phyloP scores from a whole-genome alignment of 257 asterid genomes.

The Lycium ferocissimum region DNA sequence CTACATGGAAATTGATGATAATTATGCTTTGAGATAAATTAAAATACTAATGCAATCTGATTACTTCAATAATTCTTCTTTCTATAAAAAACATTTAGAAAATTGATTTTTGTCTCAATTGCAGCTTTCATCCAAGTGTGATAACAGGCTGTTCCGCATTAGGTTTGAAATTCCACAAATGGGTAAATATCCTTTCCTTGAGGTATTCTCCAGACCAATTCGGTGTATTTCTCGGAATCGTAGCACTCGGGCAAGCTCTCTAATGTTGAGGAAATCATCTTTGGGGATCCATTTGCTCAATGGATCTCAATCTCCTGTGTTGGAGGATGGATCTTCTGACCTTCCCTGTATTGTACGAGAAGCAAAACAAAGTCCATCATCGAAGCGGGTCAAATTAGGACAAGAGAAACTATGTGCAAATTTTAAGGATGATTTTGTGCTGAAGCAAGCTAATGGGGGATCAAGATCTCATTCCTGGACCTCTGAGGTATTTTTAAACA shows the following conservation, averaged over 20 bases:
- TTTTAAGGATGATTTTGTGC: conserved; percentile 44
- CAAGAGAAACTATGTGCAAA: conserved; percentile 53
- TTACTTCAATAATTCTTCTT: background rate
- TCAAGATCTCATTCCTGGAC: conserved; percentile 53
- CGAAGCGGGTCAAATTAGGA: conserved; percentile 88
- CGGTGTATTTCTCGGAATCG: conserved; percentile 83
- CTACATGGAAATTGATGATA: background rate
- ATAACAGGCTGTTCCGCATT: conserved; percentile 76
- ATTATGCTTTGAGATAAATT: conserved; percentile 9
- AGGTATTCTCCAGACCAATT: conserved; percentile 61
- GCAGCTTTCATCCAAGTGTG: conserved; percentile 93
- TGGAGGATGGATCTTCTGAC: conserved; percentile 63
- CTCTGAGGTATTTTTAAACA: conserved; percentile 53
- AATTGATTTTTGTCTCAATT: conserved; percentile 32
- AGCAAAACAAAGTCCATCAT: conserved; percentile 82
- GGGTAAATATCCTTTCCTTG: conserved; percentile 69
- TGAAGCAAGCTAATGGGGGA: conserved; percentile 49
- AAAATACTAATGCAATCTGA: conserved; percentile 23
- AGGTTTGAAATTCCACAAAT: conserved; percentile 62
- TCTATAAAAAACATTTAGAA: conserved; percentile 24
- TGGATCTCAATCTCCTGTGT: conserved; percentile 57
- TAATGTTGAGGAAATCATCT: conserved; percentile 55
- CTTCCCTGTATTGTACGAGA: conserved; percentile 70
- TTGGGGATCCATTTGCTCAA: conserved; percentile 50
- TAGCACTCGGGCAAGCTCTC: conserved; percentile 52